phyloP scores from a whole-genome alignment of 345 rosid species.

The Clarkia xantiana region DNA sequence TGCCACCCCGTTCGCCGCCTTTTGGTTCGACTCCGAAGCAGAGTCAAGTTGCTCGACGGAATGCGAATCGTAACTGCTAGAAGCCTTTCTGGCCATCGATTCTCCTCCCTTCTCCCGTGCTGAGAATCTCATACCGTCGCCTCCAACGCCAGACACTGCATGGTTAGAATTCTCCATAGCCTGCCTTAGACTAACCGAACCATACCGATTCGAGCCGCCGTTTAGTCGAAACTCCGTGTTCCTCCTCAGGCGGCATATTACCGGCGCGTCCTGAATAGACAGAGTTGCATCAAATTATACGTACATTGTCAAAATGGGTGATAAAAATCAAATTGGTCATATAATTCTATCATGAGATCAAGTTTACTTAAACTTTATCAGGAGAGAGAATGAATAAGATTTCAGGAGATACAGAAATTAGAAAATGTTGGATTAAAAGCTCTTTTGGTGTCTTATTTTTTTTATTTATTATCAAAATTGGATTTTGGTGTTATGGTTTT shows the following conservation, averaged over 20 bases:
- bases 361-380: neutral
- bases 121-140: slow-evolving; percentile 14
- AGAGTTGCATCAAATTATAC: no score
- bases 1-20: slow-evolving; percentile 15
- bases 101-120: slow-evolving; percentile 23
- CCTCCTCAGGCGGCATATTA: slow-evolving; percentile 71
- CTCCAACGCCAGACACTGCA: slow-evolving; percentile 15
- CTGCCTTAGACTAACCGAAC: slow-evolving; percentile 12
- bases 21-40: slow-evolving; percentile 35
- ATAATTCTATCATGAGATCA: neutral
- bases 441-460: no score
- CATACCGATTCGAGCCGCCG: slow-evolving; percentile 14
- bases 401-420: no score
- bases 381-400: neutral
- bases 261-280: slow-evolving; percentile 44
- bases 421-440: no score
- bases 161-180: slow-evolving; percentile 8
- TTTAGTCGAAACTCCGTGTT: slow-evolving; percentile 35
- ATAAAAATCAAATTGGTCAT: no score
- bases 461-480: no score
- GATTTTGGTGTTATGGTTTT: no score
- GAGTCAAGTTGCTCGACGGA: slow-evolving; percentile 34
- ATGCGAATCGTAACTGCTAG: slow-evolving; percentile 36
- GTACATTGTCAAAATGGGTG: neutral
- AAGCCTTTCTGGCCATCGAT: slow-evolving; percentile 17